These are phyloP conservation scores for Boletellus ananiceps DNA, from an alignment of 768 basidiomycete species.

Conservation along the genomic window DNA sequence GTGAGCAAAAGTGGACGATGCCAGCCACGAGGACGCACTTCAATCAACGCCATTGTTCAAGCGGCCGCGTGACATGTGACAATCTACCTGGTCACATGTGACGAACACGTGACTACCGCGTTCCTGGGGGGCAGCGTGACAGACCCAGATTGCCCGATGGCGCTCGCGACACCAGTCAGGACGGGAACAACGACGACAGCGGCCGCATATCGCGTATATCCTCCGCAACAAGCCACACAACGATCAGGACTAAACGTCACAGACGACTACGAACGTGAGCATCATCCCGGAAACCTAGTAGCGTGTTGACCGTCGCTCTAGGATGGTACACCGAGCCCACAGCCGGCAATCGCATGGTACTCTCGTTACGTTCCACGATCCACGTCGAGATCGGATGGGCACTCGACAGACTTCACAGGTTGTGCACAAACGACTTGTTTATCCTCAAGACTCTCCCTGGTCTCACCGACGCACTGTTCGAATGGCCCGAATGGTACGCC, in stretches of 20 bases:
- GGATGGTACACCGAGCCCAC: conserved; percentile 85
- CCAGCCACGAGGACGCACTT: conserved; percentile 32
- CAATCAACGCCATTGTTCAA: conserved; percentile 48
- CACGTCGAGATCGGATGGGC: conserved; percentile 84
- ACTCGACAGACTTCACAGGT: conserved; percentile 75
- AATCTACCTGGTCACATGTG: conserved; percentile 6
- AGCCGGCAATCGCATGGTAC: conserved; percentile 83
- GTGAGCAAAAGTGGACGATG: background rate
- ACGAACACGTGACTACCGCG: conserved; percentile 22
- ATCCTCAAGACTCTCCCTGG: conserved; percentile 68
- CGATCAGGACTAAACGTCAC: conserved; percentile 42
- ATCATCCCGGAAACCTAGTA: background rate
- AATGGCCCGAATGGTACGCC: conserved; percentile 85
- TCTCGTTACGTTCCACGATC: conserved; percentile 82
- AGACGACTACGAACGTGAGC: conserved; percentile 76
- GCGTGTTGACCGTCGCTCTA: conserved; percentile 26
- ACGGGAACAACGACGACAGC: conserved; percentile 17
- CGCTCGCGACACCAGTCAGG: conserved; percentile 29
- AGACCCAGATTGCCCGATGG: conserved; percentile 16
- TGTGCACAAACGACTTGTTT: conserved; percentile 79
- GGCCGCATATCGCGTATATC: conserved; percentile 24
- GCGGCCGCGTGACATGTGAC: conserved; percentile 16
- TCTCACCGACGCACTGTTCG: conserved; percentile 76
- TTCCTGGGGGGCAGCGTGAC: conserved; percentile 8
- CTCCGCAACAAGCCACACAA: conserved; percentile 17